Evolutionary conservation across 2,329 filamentous ascomycete genomes (phyloP), one percentile per base, ranked within the genome.

Genomic region (Nemania sp.): DNA sequence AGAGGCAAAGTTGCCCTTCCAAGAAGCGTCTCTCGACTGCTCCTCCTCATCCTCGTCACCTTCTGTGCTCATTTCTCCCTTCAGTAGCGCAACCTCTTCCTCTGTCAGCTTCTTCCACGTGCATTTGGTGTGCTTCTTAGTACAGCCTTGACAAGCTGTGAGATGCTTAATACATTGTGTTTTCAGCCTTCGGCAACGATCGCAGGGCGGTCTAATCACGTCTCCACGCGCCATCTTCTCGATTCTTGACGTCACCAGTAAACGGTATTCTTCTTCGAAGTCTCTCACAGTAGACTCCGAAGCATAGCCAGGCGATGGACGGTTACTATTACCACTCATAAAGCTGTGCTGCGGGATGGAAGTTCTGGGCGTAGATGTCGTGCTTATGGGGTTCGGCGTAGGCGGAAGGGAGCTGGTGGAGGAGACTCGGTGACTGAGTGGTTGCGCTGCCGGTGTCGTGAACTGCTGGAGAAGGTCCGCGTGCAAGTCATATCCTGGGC

Each of bases 61-160:
- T 1, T 72, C 70, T 17, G 66, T 67, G 20, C 67, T 60, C 2
- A 60, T 57, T 56, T 76, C 74, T 39, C 70, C 69, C 54, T 73
- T 76, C 3, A 77, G 66, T 66, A 72, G 70, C 2, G 70, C 69
- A 29, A 79, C 70, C 61, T 96, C 92, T 2, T 89, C 88, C 34
- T 91, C 86, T 15, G 86, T 87, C n/a, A 95, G 85, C 46, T 90
- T 87, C 67, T 88, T 90, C 92, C 92, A 96, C 13, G 87, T 88
- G 73, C 92, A 96, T 69, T 92, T 93, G 18, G 91, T 91, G 72
- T 96, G 92, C 73, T 96, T 96, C 73, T 91, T 93, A 0, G 92
- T 96, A 74, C 92, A 96, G 20, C 91, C 91, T 74, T 89, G 86
- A 71, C 92, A 96, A 9, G 91, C 91, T 0, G 91, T 96, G 40